Percentiles rank a stretch among this genome's conserved stretches.
phyloP scores from a whole-genome alignment of 23 red algal genomes.

The Cyanidiococcus yangmingshanensis region DNA sequence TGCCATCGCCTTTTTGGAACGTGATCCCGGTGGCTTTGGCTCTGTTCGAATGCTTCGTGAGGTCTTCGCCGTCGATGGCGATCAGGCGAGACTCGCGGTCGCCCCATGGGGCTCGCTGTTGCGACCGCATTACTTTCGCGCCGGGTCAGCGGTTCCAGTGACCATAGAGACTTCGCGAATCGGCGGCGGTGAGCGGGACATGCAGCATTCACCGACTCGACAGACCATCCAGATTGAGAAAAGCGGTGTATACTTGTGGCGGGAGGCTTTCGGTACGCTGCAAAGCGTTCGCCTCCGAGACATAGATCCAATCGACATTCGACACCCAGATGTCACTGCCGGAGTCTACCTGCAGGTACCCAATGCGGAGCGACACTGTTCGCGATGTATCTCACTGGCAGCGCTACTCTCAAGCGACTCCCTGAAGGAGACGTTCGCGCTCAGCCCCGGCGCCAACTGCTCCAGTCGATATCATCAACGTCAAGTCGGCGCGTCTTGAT shows the following conservation, averaged over 20 bases:
- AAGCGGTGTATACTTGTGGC: not conserved
- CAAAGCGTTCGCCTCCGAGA: not conserved
- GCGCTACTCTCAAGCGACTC: not conserved
- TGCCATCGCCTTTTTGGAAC: not conserved
- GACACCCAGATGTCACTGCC: not conserved
- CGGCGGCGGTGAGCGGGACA: not conserved
- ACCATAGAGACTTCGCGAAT: not conserved
- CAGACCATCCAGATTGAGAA: not conserved
- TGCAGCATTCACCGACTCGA: not conserved
- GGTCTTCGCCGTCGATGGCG: not conserved
- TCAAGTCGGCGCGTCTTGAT: no score
- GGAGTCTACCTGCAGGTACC: not conserved
- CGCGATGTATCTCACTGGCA: not conserved
- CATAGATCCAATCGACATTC: not conserved
- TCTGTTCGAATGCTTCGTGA: not conserved
- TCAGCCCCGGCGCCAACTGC: not conserved
- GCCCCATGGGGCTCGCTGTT: constrained; percentile 9
- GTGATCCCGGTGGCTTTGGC: constrained; percentile 1
- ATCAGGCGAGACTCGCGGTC: not conserved
- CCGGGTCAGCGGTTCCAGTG: not conserved
- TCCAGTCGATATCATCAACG: no score
- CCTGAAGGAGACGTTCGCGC: not conserved
- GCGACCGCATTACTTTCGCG: not conserved
- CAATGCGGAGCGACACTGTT: not conserved
- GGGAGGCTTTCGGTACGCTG: not conserved